A percentile compares a stretch with the other conserved stretches of the same genome.
These are phyloP conservation scores for Handroanthus guayacan DNA, from an alignment of 257 asterid genomes.

Conservation along the genomic window DNA sequence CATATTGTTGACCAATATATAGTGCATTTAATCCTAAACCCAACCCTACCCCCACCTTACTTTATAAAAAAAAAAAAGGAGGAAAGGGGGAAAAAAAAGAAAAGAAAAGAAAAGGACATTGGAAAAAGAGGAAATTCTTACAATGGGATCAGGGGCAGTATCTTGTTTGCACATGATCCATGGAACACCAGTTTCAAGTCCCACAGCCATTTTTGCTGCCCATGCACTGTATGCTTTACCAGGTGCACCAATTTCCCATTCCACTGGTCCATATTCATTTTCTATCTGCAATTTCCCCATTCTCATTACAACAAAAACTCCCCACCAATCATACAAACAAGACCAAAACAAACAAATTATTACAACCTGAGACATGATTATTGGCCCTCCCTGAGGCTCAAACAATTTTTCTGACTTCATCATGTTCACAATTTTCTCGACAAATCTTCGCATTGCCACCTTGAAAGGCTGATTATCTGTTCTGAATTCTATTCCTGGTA, in stretches of 20 bases:
- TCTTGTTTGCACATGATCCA: slow-evolving; percentile 99
- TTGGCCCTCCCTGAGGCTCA: slow-evolving; percentile 96
- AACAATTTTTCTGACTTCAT: slow-evolving; percentile 79
- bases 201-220: slow-evolving; percentile 93
- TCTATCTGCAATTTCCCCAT: slow-evolving; percentile 65
- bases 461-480: slow-evolving; percentile 87
- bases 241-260: slow-evolving; percentile 90
- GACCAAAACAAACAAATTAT: background rate
- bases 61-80: background rate
- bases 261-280: slow-evolving; percentile 93
- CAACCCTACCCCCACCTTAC: background rate
- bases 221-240: slow-evolving; percentile 90
- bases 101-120: background rate
- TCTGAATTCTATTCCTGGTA: slow-evolving; percentile 85
- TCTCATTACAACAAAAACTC: background rate
- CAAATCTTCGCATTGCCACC: slow-evolving; percentile 92
- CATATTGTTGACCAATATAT: background rate
- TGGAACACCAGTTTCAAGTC: slow-evolving; percentile 85
- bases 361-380: slow-evolving; percentile 84
- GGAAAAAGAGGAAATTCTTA: slow-evolving; percentile 36
- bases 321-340: background rate
- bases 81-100: background rate
- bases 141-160: slow-evolving; percentile 93
- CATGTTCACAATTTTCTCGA: slow-evolving; percentile 60
- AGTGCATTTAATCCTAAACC: background rate